A percentile compares a stretch with the other conserved stretches of the same genome.
Evolutionary conservation across 2,329 filamentous ascomycete species (phyloP).

Genomic region (Penicillium sp.): DNA sequence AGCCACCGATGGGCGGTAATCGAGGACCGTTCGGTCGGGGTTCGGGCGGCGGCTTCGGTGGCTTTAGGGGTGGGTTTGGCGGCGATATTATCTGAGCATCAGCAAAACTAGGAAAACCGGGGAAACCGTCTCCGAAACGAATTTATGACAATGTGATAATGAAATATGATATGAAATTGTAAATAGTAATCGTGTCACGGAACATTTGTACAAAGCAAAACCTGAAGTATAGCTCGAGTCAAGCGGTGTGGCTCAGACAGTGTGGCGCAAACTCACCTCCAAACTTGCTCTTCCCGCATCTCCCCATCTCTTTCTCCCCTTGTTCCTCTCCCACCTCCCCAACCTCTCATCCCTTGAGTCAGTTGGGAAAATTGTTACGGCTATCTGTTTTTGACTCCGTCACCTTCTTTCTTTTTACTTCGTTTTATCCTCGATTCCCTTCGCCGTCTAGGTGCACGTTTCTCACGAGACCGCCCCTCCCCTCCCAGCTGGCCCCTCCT

Average conservation of each 20-base stretch:
- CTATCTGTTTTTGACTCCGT: constrained; percentile 7
- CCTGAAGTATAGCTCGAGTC: background rate
- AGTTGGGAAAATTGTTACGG: constrained; percentile 15
- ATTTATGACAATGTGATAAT: background rate
- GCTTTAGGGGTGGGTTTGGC: constrained; percentile 55
- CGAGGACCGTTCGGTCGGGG: constrained; percentile 33
- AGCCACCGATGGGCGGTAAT: constrained; percentile 49
- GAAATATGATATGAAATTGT: background rate
- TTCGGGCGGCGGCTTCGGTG: constrained; percentile 51
- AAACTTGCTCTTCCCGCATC: constrained; percentile 27
- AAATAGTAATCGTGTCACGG: background rate
- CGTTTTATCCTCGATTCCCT: constrained; percentile 5
- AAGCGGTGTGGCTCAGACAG: constrained; percentile 20
- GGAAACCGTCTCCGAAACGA: background rate
- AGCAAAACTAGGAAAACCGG: background rate
- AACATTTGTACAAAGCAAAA: no score
- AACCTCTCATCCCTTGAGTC: constrained; percentile 22
- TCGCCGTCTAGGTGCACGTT: constrained; percentile 18
- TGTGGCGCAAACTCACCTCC: constrained; percentile 26
- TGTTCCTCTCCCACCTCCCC: constrained; percentile 16
- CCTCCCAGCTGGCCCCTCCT: constrained; percentile 28
- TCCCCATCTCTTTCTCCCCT: constrained; percentile 24
- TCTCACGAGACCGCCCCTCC: constrained; percentile 38
- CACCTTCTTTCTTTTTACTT: constrained; percentile 9
- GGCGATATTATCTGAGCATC: constrained; percentile 40